phyloP scores from a whole-genome alignment of 139 green algal species.

The Chlorella ohadii region DNA sequence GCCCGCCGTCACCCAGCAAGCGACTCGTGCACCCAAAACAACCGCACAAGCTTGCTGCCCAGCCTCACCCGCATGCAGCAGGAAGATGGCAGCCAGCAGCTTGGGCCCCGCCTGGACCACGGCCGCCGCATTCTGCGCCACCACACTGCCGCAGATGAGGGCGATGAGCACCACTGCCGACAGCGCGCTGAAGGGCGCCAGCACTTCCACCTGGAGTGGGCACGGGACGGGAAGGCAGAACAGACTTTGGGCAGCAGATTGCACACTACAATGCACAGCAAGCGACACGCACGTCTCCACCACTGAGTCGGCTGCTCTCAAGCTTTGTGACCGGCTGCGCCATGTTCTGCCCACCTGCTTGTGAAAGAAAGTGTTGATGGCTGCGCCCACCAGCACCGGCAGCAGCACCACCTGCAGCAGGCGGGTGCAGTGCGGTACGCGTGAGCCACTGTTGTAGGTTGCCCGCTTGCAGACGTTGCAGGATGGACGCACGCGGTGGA shows the following conservation, averaged over 20 bases:
- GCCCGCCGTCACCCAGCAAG: slow-evolving; percentile 32
- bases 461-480: too few relatives aligned
- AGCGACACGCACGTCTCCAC: too few relatives aligned
- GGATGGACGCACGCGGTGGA: too few relatives aligned
- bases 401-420: slow-evolving; percentile 73
- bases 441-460: too few relatives aligned
- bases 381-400: slow-evolving; percentile 71
- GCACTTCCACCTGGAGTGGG: not conserved
- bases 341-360: not conserved
- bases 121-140: slow-evolving; percentile 66
- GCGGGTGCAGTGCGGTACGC: too few relatives aligned
- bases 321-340: too few relatives aligned
- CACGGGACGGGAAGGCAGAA: too few relatives aligned
- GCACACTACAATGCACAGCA: too few relatives aligned
- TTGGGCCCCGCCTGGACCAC: slow-evolving; percentile 44
- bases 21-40: too few relatives aligned
- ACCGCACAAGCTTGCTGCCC: too few relatives aligned
- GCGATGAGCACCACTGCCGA: slow-evolving; percentile 67
- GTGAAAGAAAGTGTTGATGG: slow-evolving; percentile 68
- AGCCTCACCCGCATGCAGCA: slow-evolving; percentile 59
- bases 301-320: too few relatives aligned
- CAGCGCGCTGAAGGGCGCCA: slow-evolving; percentile 38
- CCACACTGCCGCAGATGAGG: slow-evolving; percentile 66
- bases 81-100: slow-evolving; percentile 60
- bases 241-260: too few relatives aligned